A percentile compares a stretch with the other conserved stretches of the same genome.
phyloP scores from a whole-genome alignment of 1,284 basidiomycete genomes.

The Ceratobasidium sp. region DNA sequence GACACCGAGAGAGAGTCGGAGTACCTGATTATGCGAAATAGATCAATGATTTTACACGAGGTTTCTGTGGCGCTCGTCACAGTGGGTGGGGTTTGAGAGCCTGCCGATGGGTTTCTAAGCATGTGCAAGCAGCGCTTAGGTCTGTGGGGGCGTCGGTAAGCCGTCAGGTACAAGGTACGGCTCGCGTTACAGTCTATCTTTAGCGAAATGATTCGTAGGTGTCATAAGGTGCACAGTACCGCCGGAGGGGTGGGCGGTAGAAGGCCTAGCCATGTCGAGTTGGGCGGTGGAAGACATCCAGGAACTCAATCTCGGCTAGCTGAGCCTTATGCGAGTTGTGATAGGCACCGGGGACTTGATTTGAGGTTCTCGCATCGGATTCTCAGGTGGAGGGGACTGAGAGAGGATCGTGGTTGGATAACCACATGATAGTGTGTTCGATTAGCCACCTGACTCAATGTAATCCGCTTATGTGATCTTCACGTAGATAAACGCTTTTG shows the following conservation, averaged over 20 bases:
- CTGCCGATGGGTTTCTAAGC: slow-evolving; percentile 1
- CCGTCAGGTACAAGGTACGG: neutral
- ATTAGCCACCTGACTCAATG: too few species aligned
- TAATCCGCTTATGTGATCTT: too few species aligned
- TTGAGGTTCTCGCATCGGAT: neutral
- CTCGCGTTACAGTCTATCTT: too few species aligned
- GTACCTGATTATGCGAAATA: slow-evolving; percentile 10
- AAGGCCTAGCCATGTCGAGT: neutral
- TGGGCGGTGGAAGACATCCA: neutral
- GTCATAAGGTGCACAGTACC: neutral
- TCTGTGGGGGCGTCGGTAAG: neutral
- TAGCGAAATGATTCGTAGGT: neutral
- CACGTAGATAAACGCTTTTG: too few species aligned
- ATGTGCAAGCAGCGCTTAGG: neutral
- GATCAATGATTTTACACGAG: slow-evolving; percentile 12
- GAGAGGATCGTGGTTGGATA: too few species aligned
- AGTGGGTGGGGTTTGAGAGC: neutral
- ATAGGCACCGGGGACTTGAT: neutral
- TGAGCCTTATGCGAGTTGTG: neutral
- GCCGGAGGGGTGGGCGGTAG: neutral
- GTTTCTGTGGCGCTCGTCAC: neutral
- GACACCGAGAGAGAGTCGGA: slow-evolving; percentile 11
- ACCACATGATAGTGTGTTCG: too few species aligned
- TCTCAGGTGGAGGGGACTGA: neutral
- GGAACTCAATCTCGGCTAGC: neutral